Base-by-base conservation (phyloP, 2,329 filamentous ascomycete species). In the Trichoderma koningiopsis region DNA sequence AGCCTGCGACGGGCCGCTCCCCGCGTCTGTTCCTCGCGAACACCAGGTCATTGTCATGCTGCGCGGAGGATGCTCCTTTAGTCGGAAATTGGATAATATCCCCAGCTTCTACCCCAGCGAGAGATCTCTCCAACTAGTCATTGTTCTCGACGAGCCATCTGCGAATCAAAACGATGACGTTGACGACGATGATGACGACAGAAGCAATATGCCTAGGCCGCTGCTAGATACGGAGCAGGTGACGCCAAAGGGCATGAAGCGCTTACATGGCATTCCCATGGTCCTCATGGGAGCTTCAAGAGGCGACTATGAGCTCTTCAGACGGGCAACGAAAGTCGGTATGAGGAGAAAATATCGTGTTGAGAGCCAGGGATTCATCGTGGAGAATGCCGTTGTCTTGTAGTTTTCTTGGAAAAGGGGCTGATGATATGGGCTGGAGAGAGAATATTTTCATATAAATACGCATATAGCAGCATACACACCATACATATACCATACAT, bases 31-130 rank as follows among this genome's bases (percentile, higher is more conserved):
- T 0, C 80, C 85, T 3, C 83, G 83, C 33, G 79, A 83, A 57
- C 84, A 97, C 80, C 90, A 97, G 63, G 84, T 98, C 70, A 89
- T 99, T 70, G 87, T 97, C 61, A 85, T 98, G 74, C 89, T 88
- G 33, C 89, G 96, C 6, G 95, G 96, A 49, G 89, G 88, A 0
- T 99, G 96, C 81, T 91, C 87, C 29, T 98, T 98, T 79, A 90
- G 88, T 43, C 82, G 91, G 33, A 99, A 99, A 79, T 82, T 98
- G 0, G 85, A 86, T 63, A 94, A 93, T 72, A 94, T 98, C n/a
- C 94, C 95, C 0, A 87, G 88, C 11, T 95, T 90, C 77, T 84
- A 89, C 1, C 89, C 92, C 0, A 83, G 84, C 0, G 78, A 83
- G 0, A 77, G 79, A 3, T 85, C 89, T 0, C 82, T 98, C 22